These are phyloP conservation scores for Sphaerobolus stellatus DNA, from an alignment of 1,284 basidiomycete species.

Conservation along the genomic window DNA sequence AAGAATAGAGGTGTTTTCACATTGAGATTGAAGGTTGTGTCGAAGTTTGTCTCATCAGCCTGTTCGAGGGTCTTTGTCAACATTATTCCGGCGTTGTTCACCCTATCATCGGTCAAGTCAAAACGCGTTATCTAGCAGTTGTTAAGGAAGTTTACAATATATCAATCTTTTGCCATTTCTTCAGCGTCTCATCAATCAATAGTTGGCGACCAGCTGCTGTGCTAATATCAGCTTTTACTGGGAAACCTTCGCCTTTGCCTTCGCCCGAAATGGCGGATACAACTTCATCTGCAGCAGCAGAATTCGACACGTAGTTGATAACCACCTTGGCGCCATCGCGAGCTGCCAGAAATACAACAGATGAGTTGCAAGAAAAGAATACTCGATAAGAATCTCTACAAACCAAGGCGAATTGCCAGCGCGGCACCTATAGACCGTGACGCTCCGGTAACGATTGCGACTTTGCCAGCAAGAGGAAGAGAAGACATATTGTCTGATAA, in stretches of 20 bases:
- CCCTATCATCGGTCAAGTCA: constrained; percentile 12
- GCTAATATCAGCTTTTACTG: constrained; percentile 52
- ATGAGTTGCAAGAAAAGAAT: no score
- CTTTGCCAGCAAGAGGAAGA: constrained; percentile 15
- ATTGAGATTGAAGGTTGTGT: constrained; percentile 50
- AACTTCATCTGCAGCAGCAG: constrained; percentile 43
- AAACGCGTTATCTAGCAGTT: background rate
- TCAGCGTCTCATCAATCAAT: constrained; percentile 43
- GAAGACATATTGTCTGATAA: background rate
- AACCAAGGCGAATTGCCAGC: constrained; percentile 48
- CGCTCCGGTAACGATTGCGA: constrained; percentile 58
- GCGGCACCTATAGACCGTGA: constrained; percentile 59
- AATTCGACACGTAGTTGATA: constrained; percentile 49
- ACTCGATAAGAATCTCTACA: no score
- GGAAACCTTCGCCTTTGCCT: constrained; percentile 47
- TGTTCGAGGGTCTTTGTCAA: constrained; percentile 44
- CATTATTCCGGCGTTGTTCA: constrained; percentile 57
- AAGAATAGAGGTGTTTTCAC: constrained; percentile 60
- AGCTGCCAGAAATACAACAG: no score
- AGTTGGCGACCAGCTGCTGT: constrained; percentile 22
- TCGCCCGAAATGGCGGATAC: constrained; percentile 43
- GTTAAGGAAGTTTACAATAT: constrained; percentile 36
- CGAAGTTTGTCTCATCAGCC: constrained; percentile 50
- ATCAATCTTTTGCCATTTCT: constrained; percentile 50
- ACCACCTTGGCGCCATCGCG: constrained; percentile 57